Base-by-base conservation (phyloP, 2,329 filamentous ascomycete species). In the Claviceps spartinae region DNA sequence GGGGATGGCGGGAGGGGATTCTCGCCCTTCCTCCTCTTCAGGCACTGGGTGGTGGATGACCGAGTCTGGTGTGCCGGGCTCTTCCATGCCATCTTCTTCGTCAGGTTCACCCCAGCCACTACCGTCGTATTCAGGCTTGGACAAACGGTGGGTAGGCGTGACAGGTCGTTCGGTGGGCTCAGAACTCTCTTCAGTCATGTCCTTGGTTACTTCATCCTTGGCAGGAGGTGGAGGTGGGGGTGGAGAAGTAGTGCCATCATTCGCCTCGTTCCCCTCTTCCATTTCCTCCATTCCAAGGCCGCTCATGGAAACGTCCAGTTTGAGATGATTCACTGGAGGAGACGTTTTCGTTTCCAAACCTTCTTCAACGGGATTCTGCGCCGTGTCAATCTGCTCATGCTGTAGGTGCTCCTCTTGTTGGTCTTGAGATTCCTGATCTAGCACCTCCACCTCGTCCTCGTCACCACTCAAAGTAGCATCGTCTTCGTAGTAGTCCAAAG, bases 11-110 rank as follows among this genome's bases (percentile, higher is more conserved):
- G 82, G 81, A 2, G 82, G 81, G 0, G 81, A 79, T 46, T 80
- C 75, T 58, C 67, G 52, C 13, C 65, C 62, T 1, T 72, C 69
- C 20, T 72, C 69, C 20, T 67, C 67, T 45, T 75, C 71, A 2
- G 70, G 67, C 47, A 87, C 66, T 2, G 82, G 81, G 61, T 90
- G 86, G 55, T 87, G 86, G 57, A 96, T 91, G 22, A 97, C 90
- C 6, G 91, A 97, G 48, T 89, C 86, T 14, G 91, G 90, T 7
- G 88, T 94, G 37, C 81, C 79, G 9, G 81, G 81, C 56, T 85
- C 82, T 1, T 79, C 70, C 1, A 77, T 73, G 51, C 71, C 75
- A 36, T 53, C 76, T 47, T 78, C 75, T 36, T 76, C 72, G 20
- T 69, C 68, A 22, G 74, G 71, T 41, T 78, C 74, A 8, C 78